A percentile compares a stretch with the other conserved stretches of the same genome.
Conservation (phyloP, 495 filamentous ascomycete genomes). For the Daldinia caldariorum region DNA sequence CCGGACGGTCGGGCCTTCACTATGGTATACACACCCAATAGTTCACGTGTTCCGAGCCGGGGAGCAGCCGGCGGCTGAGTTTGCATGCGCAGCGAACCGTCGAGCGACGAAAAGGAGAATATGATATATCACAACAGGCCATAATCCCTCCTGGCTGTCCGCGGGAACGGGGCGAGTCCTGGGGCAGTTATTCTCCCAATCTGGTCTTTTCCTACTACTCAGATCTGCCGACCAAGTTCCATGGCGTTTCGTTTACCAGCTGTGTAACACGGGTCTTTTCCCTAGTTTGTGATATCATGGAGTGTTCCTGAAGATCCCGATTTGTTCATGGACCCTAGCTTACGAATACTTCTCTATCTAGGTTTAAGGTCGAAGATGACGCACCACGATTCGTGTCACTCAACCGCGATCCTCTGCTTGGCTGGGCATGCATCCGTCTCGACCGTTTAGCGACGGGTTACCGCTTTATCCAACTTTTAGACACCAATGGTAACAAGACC, state of each 20-base stretch:
- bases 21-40: conserved; percentile 22
- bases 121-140: conserved; percentile 23
- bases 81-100: conserved; percentile 42
- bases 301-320: conserved; percentile 35
- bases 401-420: conserved; percentile 69
- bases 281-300: conserved; percentile 23
- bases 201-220: not conserved
- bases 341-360: conserved; percentile 41
- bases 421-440: conserved; percentile 90
- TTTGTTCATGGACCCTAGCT: conserved; percentile 34
- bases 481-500: conserved; percentile 68
- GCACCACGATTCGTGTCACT: conserved; percentile 45
- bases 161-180: conserved; percentile 26
- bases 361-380: conserved; percentile 88
- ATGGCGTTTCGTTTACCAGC: conserved; percentile 19
- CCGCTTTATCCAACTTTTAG: conserved; percentile 75
- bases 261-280: conserved; percentile 27
- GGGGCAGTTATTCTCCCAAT: conserved; percentile 1
- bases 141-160: conserved; percentile 5
- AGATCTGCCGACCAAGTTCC: conserved; percentile 16
- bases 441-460: conserved; percentile 82
- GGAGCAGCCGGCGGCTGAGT: conserved; percentile 35
- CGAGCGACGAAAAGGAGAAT: conserved; percentile 31
- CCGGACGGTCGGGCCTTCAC: conserved; percentile 31
- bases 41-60: conserved; percentile 22